These are phyloP conservation scores for Daedaleopsis nitida DNA, from an alignment of 768 basidiomycete species.

Conservation along the genomic window DNA sequence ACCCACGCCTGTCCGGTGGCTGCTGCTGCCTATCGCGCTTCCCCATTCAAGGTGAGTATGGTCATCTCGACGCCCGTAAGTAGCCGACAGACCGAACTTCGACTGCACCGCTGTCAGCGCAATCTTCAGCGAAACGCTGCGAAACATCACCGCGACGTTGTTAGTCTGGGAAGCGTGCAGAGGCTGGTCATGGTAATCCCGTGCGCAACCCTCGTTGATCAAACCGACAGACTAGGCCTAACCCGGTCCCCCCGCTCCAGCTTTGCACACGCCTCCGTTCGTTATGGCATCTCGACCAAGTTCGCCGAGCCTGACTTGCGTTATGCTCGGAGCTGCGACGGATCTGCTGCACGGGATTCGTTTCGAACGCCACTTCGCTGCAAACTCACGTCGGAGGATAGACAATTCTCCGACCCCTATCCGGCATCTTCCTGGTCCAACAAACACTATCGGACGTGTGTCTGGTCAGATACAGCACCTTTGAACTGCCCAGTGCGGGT, in stretches of 20 bases:
- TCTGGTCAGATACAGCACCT: too few relatives aligned
- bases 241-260: background rate
- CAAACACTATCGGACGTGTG: too few relatives aligned
- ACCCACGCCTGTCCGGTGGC: constrained; percentile 4
- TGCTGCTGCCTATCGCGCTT: constrained; percentile 5
- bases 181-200: too few relatives aligned
- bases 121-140: background rate
- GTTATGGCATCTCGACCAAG: constrained; percentile 6
- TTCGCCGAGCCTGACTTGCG: too few relatives aligned
- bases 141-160: background rate
- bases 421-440: too few relatives aligned
- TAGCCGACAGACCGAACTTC: constrained; percentile 7
- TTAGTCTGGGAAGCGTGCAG: constrained; percentile 1
- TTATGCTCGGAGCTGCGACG: too few relatives aligned
- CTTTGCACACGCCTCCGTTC: constrained; percentile 6
- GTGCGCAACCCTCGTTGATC: constrained; percentile 1
- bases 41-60: constrained; percentile 16
- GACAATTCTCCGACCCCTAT: too few relatives aligned
- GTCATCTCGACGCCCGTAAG: constrained; percentile 22
- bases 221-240: constrained; percentile 5
- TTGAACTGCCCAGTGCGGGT: too few relatives aligned
- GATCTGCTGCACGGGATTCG: too few relatives aligned
- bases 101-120: background rate
- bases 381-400: too few relatives aligned
- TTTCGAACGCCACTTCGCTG: too few relatives aligned